phyloP scores from a whole-genome alignment of 2,329 filamentous ascomycete species.

The Botrytis galanthina region DNA sequence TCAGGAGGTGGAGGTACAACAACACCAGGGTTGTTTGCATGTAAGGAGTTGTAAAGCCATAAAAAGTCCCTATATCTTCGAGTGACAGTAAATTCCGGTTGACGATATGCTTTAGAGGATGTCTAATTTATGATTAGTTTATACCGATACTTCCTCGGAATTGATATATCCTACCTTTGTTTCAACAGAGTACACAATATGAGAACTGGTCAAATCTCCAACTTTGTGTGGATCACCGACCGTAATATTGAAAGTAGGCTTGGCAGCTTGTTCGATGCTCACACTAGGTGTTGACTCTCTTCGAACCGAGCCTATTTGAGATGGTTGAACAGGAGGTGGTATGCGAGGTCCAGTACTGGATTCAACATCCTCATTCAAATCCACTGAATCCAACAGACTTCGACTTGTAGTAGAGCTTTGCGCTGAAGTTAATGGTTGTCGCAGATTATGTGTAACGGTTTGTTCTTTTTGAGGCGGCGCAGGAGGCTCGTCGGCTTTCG shows the following conservation, averaged over 20 bases:
- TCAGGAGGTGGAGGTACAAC: constrained; percentile 95
- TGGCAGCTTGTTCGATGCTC: constrained; percentile 88
- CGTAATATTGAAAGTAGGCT: constrained; percentile 84
- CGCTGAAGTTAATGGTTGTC: constrained; percentile 42
- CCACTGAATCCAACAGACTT: constrained; percentile 62
- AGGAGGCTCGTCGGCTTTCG: constrained; percentile 57
- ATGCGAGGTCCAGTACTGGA: constrained; percentile 54
- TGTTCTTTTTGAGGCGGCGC: constrained; percentile 67
- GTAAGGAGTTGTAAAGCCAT: constrained; percentile 94
- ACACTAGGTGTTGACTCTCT: constrained; percentile 70
- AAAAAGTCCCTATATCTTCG: constrained; percentile 94
- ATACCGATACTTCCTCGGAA: not conserved
- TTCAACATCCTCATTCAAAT: constrained; percentile 65
- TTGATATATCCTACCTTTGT: constrained; percentile 65
- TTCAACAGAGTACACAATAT: constrained; percentile 94
- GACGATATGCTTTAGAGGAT: constrained; percentile 91
- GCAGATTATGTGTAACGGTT: constrained; percentile 57
- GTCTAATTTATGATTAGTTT: constrained; percentile 55
- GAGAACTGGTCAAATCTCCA: constrained; percentile 91
- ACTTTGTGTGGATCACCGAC: constrained; percentile 98
- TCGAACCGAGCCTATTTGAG: constrained; percentile 51
- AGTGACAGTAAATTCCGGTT: constrained; percentile 89
- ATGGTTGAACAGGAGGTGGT: constrained; percentile 63
- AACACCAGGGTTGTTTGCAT: constrained; percentile 90
- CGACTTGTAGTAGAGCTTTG: constrained; percentile 46